phyloP scores from a whole-genome alignment of 2,329 filamentous ascomycete species.

The Chrysoporthe puriensis region DNA sequence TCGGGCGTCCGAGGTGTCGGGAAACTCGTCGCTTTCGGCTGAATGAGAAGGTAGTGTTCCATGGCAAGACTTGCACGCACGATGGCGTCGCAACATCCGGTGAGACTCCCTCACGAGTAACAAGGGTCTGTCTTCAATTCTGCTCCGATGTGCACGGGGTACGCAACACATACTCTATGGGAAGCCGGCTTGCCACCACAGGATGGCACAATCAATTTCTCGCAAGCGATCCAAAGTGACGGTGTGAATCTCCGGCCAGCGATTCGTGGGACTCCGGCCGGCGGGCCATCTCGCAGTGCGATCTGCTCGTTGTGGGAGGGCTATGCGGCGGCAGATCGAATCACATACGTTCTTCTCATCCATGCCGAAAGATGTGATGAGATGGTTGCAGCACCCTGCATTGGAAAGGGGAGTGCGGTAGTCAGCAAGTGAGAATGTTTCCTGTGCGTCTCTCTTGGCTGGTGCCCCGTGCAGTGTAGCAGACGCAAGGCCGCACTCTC shows the following conservation, averaged over 20 bases:
- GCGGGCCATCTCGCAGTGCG: background rate
- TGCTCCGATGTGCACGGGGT: background rate
- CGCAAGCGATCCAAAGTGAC: background rate
- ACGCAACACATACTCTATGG: background rate
- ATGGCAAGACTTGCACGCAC: conserved; percentile 14
- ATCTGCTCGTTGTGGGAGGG: background rate
- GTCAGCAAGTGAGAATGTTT: background rate
- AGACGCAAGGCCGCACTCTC: background rate
- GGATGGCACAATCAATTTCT: conserved; percentile 1
- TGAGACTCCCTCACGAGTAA: background rate
- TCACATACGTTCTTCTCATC: conserved; percentile 1
- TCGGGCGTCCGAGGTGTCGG: conserved; percentile 16
- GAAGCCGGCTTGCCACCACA: background rate
- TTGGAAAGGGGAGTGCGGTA: conserved; percentile 1
- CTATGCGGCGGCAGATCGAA: conserved; percentile 5
- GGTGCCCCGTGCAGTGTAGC: background rate
- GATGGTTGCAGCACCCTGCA: conserved; percentile 17
- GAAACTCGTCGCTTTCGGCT: conserved; percentile 15
- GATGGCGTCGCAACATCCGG: conserved; percentile 11
- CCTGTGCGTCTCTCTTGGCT: background rate
- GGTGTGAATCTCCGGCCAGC: background rate
- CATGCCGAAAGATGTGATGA: background rate
- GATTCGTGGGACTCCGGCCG: background rate
- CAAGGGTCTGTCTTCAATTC: conserved; percentile 4
- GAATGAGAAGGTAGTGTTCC: conserved; percentile 14